These are phyloP conservation scores for Trichosanthes cucumerina DNA, from an alignment of 306 rosid species.

Conservation along the genomic window DNA sequence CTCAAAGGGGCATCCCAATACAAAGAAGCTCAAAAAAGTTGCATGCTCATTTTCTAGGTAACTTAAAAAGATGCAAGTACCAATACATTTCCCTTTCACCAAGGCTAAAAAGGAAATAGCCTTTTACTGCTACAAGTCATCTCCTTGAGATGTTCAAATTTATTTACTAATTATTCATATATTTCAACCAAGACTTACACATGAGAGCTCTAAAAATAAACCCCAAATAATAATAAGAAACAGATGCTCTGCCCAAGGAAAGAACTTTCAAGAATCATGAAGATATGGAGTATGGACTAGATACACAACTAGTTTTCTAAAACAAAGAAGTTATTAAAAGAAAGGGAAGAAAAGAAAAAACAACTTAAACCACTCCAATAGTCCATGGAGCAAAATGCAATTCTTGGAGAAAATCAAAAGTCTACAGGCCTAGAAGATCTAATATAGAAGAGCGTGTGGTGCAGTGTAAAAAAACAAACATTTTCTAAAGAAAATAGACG, in stretches of 20 bases:
- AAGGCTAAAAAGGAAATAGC: neutral
- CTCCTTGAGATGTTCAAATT: neutral
- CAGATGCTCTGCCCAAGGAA: neutral
- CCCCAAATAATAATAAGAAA: neutral
- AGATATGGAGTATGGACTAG: neutral
- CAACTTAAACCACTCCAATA: neutral
- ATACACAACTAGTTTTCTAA: neutral
- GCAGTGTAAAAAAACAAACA: neutral
- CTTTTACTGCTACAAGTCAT: neutral
- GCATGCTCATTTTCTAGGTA: neutral
- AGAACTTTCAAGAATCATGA: neutral
- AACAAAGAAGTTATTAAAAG: neutral
- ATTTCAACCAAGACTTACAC: neutral
- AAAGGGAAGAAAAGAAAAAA: neutral
- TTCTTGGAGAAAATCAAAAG: neutral
- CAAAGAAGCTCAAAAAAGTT: neutral
- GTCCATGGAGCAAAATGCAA: neutral
- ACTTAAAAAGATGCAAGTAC: neutral
- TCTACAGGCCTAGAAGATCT: neutral
- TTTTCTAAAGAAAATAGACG: neutral
- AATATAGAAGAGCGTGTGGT: neutral
- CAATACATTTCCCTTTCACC: neutral
- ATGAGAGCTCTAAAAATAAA: neutral
- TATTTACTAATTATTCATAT: neutral
- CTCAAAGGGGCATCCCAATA: neutral